Conservation (phyloP, 768 basidiomycete species). For the Lactarius pseudohatsudake region DNA sequence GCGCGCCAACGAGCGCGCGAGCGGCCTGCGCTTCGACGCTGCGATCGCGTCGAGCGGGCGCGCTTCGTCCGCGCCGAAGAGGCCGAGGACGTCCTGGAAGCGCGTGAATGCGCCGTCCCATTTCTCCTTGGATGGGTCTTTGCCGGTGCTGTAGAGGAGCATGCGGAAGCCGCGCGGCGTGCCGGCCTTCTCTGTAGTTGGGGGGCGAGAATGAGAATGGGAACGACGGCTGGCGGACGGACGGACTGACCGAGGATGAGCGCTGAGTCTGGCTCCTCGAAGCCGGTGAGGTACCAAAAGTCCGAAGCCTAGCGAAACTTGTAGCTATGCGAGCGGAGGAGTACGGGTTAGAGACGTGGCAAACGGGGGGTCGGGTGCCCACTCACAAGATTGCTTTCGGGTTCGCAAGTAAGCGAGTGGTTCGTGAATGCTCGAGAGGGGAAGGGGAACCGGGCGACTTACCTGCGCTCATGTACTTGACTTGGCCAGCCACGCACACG, state of each 20-base stretch:
- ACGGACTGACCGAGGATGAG: slow-evolving; percentile 67
- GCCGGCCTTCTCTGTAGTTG: slow-evolving; percentile 60
- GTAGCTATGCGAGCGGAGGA: slow-evolving; percentile 58
- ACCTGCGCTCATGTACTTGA: slow-evolving; percentile 43
- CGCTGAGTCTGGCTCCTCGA: slow-evolving; percentile 90
- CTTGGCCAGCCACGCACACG: slow-evolving; percentile 45
- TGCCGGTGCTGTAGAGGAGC: slow-evolving; percentile 80
- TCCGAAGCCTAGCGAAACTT: slow-evolving; percentile 92
- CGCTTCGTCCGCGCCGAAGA: slow-evolving; percentile 82
- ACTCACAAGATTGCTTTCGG: background rate
- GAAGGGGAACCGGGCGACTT: slow-evolving; percentile 3
- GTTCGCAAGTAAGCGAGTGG: background rate
- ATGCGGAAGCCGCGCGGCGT: slow-evolving; percentile 78
- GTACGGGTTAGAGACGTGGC: background rate
- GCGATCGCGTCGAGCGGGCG: slow-evolving; percentile 56
- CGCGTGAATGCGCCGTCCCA: slow-evolving; percentile 93
- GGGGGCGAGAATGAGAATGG: slow-evolving; percentile 6
- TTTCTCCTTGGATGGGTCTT: slow-evolving; percentile 72
- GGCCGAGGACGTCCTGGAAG: slow-evolving; percentile 55
- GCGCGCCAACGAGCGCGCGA: slow-evolving; percentile 67
- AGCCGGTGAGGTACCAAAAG: slow-evolving; percentile 96
- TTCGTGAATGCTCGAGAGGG: background rate
- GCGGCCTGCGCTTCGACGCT: slow-evolving; percentile 45
- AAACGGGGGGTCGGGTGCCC: background rate
- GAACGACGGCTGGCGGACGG: background rate